Base-by-base conservation (phyloP, 139 green algal genomes). In the Gonium pectorale region DNA sequence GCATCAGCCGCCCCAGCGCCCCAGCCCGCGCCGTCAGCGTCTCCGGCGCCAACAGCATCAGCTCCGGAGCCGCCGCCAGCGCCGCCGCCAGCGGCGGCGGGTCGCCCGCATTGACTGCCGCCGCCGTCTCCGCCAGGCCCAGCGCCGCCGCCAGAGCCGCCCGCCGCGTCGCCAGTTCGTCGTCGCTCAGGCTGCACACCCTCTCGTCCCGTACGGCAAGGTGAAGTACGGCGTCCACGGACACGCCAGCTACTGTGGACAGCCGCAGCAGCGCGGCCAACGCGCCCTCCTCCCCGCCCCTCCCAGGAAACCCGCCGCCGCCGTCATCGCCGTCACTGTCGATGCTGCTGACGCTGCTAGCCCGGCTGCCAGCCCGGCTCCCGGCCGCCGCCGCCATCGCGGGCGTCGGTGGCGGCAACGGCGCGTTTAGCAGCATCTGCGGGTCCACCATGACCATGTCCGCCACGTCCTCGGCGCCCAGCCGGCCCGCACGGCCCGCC, bases 381-480 rank as follows among this genome's bases (percentile, higher is more conserved):
- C 3, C 27, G 24, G 33, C 56, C 27, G 38, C 52, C 27, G 35
- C 56, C 27, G 1, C n/a, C n/a, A n/a, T n/a, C n/a, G 41, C 40
- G 8, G 41, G 27, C 9, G 15, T 0, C 41, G 71, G 22, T 5
- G 51, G 51, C 49, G 35, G 33, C 51, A 37, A 21, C 3, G 56
- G 46, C 21, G 86, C 86, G 9, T 80, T 86, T 37, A 91, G 40
- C 11, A 91, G 79, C 73, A 91, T 44, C 3, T 31, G 35, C 0
- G 87, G 87, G 56, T 91, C 87, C 41, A 91, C 87, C n/a, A 91
- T 66, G 38, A 91, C 71, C 79, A 89, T 87, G 64, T 91, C 87
- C 11, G 87, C 71, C 40, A 91, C 79, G 86, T 91, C 87, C 52
- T 89, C 83, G 33, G 71, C n/a, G 67, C 17, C 27, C n/a, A 84